A percentile compares a stretch with the other conserved stretches of the same genome.
These are phyloP conservation scores for Usnea hakonensis DNA, from an alignment of 495 filamentous ascomycete species.

Conservation along the genomic window DNA sequence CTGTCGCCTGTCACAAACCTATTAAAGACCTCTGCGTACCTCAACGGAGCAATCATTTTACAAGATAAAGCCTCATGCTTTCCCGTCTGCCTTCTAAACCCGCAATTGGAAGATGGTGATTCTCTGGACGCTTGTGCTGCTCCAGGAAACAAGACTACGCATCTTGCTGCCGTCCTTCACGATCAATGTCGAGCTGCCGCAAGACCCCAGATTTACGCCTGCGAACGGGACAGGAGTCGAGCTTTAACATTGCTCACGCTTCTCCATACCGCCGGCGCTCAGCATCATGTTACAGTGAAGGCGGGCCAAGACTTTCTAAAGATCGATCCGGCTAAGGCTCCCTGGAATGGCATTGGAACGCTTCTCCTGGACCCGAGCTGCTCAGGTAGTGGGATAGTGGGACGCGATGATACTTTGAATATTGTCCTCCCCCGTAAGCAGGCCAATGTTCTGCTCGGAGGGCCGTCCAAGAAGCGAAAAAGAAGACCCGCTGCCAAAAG, in stretches of 20 bases:
- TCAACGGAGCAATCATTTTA: conserved; percentile 67
- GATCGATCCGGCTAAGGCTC: conserved; percentile 50
- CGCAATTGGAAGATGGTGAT: conserved; percentile 52
- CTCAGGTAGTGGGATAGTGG: conserved; percentile 88
- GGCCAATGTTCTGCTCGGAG: conserved; percentile 18
- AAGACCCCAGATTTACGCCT: conserved; percentile 50
- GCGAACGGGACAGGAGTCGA: conserved; percentile 59
- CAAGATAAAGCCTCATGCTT: conserved; percentile 98
- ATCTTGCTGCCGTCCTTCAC: conserved; percentile 66
- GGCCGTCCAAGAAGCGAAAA: conserved; percentile 31
- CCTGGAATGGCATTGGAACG: conserved; percentile 54
- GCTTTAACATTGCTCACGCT: conserved; percentile 72
- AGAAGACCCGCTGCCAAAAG: conserved; percentile 16
- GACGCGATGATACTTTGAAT: conserved; percentile 57
- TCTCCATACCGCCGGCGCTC: conserved; percentile 66
- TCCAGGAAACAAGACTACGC: conserved; percentile 95
- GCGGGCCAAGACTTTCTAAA: conserved; percentile 72
- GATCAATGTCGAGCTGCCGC: conserved; percentile 25
- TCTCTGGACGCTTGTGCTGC: conserved; percentile 87
- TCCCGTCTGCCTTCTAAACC: conserved; percentile 75
- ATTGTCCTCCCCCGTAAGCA: conserved; percentile 16
- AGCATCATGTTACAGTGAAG: conserved; percentile 54
- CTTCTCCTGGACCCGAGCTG: conserved; percentile 88
- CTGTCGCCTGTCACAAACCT: conserved; percentile 60
- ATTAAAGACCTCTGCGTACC: conserved; percentile 61